phyloP scores from a whole-genome alignment of 2,329 filamentous ascomycete genomes.

The Metarhizium robertsii region DNA sequence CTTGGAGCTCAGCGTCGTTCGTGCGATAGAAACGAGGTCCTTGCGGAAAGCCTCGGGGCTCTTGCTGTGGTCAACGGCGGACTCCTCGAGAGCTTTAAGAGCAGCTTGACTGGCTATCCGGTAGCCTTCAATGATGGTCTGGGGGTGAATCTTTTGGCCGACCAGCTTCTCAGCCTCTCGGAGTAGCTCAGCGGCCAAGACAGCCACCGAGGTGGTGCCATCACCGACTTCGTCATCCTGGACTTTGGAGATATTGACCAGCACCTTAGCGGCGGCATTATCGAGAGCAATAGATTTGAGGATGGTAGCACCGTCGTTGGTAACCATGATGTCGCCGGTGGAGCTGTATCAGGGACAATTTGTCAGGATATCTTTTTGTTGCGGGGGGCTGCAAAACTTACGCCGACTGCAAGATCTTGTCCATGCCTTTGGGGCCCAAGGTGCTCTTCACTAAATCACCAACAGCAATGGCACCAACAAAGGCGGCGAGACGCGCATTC shows the following conservation, averaged over 20 bases:
- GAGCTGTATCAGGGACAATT: constrained; percentile 45
- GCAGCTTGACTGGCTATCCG: constrained; percentile 91
- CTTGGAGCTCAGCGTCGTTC: constrained; percentile 95
- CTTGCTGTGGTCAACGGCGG: constrained; percentile 82
- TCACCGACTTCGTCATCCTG: constrained; percentile 98
- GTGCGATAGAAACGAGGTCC: constrained; percentile 82
- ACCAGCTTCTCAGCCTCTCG: constrained; percentile 96
- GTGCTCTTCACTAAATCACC: constrained; percentile 97
- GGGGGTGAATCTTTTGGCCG: constrained; percentile 96
- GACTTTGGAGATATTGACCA: constrained; percentile 99
- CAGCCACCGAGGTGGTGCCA: constrained; percentile 94
- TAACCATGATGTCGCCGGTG: constrained; percentile 95
- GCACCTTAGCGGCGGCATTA: constrained; percentile 94
- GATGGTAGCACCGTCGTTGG: constrained; percentile 97
- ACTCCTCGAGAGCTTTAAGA: constrained; percentile 71
- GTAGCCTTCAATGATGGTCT: constrained; percentile 99
- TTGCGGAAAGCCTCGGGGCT: constrained; percentile 76
- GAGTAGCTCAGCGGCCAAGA: constrained; percentile 87
- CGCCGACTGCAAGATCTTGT: constrained; percentile 95
- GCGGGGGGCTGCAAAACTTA: constrained; percentile 36
- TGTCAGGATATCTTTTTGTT: constrained; percentile 11
- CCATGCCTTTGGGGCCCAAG: constrained; percentile 95
- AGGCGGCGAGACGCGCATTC: constrained; percentile 96
- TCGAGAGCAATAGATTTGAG: constrained; percentile 97
- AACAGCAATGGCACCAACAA: constrained; percentile 95